A percentile compares a stretch with the other conserved stretches of the same genome.
These are phyloP conservation scores for Dillenia suffruticosa DNA, from an alignment of 164 flowering plant species.

Conservation along the genomic window DNA sequence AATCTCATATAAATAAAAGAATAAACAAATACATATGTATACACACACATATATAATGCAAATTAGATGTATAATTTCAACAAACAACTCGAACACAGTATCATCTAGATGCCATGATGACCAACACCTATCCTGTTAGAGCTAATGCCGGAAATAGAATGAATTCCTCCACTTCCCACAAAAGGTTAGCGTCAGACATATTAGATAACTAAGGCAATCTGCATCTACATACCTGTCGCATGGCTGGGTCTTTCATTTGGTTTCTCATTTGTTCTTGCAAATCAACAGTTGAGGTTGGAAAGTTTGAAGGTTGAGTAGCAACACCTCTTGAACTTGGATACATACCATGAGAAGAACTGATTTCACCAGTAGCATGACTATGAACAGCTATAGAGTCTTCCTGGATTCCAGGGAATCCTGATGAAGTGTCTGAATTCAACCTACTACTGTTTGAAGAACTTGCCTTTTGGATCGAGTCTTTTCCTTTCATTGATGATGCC, in stretches of 20 bases:
- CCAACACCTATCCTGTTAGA: too few species aligned
- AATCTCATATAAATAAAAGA: too few species aligned
- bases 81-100: background rate
- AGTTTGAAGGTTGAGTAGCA: conserved; percentile 25
- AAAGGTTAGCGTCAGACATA: background rate
- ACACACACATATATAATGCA: too few species aligned
- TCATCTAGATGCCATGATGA: too few species aligned
- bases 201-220: background rate
- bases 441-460: conserved; percentile 14
- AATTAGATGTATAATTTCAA: background rate
- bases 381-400: conserved; percentile 20
- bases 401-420: conserved; percentile 15
- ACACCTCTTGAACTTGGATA: conserved; percentile 26
- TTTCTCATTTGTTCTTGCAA: conserved; percentile 88
- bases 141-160: too few species aligned
- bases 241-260: conserved; percentile 93
- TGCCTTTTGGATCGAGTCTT: conserved; percentile 23
- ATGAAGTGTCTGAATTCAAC: conserved; percentile 19
- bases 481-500: conserved; percentile 58
- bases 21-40: background rate
- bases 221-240: conserved; percentile 57
- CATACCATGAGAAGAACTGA: conserved; percentile 37
- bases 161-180: too few species aligned
- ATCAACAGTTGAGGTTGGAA: conserved; percentile 45
- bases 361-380: conserved; percentile 32